Percentiles rank a stretch among this genome's conserved stretches.
Conservation (phyloP, 352 stramenopile species). For the Pythium pectinolyticum region DNA sequence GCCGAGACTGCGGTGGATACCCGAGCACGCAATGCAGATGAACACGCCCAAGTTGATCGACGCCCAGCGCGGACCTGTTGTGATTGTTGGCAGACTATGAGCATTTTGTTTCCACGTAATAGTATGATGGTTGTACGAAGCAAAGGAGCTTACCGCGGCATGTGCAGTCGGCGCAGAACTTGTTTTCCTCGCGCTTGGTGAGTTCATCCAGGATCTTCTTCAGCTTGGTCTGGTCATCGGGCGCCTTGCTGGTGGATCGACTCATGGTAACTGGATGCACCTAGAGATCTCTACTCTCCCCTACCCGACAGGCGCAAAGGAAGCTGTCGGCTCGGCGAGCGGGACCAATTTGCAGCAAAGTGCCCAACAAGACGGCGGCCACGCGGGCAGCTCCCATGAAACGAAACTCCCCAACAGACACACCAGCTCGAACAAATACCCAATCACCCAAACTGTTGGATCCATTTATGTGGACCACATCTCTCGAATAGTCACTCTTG, state of each 20-base stretch:
- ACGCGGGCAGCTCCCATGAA: constrained; percentile 16
- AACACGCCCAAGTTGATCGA: constrained; percentile 94
- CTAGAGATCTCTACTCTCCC: neutral
- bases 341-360: neutral
- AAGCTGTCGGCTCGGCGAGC: constrained; percentile 2
- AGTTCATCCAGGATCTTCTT: constrained; percentile 89
- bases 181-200: constrained; percentile 90
- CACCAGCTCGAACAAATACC: constrained; percentile 15
- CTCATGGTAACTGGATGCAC: constrained; percentile 43
- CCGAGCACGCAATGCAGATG: constrained; percentile 94
- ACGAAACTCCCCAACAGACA: constrained; percentile 28
- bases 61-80: constrained; percentile 84
- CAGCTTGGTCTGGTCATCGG: constrained; percentile 84
- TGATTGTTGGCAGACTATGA: no score
- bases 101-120: no score
- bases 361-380: constrained; percentile 13
- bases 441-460: constrained; percentile 18
- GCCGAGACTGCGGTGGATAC: constrained; percentile 92
- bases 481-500: neutral
- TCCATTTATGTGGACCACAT: constrained; percentile 18
- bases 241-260: constrained; percentile 38
- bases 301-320: neutral
- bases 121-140: neutral
- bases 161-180: constrained; percentile 89
- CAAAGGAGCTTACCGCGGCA: constrained; percentile 50